Conservation (phyloP, 164 flowering plant species). For the Akebia trifoliata region DNA sequence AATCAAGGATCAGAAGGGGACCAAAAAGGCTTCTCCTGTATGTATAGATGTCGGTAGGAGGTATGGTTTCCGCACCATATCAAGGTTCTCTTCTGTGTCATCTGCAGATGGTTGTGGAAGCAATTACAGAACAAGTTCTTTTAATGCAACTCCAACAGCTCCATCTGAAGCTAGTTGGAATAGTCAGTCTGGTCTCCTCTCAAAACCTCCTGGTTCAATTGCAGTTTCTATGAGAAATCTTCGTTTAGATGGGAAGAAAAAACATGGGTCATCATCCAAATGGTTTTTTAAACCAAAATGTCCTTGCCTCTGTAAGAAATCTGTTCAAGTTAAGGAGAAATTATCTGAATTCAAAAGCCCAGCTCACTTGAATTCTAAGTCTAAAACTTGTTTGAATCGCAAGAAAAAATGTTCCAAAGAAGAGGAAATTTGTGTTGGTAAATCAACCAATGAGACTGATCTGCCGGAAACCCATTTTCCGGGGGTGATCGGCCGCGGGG, state of each 20-base stretch:
- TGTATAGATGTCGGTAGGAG: conserved; percentile 6
- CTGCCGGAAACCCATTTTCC: conserved; percentile 14
- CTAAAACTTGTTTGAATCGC: conserved; percentile 3
- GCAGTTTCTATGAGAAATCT: conserved; percentile 20
- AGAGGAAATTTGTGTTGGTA: conserved; percentile 3
- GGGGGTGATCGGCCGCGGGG: conserved; percentile 18
- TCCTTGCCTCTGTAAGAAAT: conserved; percentile 5
- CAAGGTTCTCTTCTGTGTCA: conserved; percentile 3
- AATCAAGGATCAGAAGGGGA: conserved; percentile 16
- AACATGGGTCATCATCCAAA: conserved; percentile 14
- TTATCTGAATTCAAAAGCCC: conserved; percentile 16
- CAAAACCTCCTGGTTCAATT: conserved; percentile 16
- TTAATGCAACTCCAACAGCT: conserved; percentile 30
- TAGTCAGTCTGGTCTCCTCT: conserved; percentile 1
- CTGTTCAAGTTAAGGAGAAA: conserved; percentile 1
- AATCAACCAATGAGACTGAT: neutral
- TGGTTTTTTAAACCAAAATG: conserved; percentile 6
- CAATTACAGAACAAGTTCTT: conserved; percentile 48
- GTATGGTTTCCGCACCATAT: conserved; percentile 9
- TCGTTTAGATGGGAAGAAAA: neutral
- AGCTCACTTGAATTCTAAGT: neutral
- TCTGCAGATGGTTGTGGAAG: neutral
- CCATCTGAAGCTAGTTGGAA: conserved; percentile 10
- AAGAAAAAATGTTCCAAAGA: conserved; percentile 6
- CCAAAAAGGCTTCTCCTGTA: conserved; percentile 9